Percentiles rank a stretch among this genome's conserved stretches.
Conservation (phyloP, 768 basidiomycete species). For the Kwoniella mangroviensis region DNA sequence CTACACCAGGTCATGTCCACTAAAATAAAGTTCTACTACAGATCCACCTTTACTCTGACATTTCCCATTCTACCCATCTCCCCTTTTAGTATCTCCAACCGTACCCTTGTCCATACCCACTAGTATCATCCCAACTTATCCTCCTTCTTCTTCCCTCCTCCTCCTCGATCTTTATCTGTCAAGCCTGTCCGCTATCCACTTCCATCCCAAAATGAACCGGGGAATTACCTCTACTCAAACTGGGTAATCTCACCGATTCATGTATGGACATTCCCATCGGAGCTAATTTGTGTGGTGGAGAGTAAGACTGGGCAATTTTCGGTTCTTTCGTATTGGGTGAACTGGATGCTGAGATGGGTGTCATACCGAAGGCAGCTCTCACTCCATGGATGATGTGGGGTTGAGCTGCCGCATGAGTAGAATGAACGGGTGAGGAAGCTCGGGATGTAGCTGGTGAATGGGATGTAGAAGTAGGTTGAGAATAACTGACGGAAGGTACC, state of each 20-base stretch:
- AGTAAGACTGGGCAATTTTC: slow-evolving; percentile 18
- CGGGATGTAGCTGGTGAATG: slow-evolving; percentile 50
- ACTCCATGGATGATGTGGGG: slow-evolving; percentile 66
- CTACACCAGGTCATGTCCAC: no score
- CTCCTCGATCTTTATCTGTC: slow-evolving; percentile 9
- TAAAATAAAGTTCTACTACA: no score
- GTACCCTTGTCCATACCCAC: not conserved
- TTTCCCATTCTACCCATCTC: not conserved
- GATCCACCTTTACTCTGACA: no score
- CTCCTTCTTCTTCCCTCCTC: not conserved
- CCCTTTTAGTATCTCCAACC: not conserved
- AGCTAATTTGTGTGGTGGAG: slow-evolving; percentile 44
- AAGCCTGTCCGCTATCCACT: slow-evolving; percentile 48
- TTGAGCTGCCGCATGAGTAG: slow-evolving; percentile 31
- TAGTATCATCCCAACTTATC: not conserved
- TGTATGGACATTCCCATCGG: slow-evolving; percentile 29
- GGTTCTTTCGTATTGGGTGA: slow-evolving; percentile 21
- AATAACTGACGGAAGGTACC: slow-evolving; percentile 39
- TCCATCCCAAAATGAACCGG: slow-evolving; percentile 50
- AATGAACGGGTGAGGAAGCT: slow-evolving; percentile 47
- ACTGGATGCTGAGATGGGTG: slow-evolving; percentile 64
- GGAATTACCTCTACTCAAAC: slow-evolving; percentile 48
- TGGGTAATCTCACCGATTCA: slow-evolving; percentile 39
- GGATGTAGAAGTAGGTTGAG: slow-evolving; percentile 52
- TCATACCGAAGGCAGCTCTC: slow-evolving; percentile 88